Evolutionary conservation across 163 green algal species (phyloP), one percentile per base, ranked within the genome.

Genomic region (Scenedesmus sp.): DNA sequence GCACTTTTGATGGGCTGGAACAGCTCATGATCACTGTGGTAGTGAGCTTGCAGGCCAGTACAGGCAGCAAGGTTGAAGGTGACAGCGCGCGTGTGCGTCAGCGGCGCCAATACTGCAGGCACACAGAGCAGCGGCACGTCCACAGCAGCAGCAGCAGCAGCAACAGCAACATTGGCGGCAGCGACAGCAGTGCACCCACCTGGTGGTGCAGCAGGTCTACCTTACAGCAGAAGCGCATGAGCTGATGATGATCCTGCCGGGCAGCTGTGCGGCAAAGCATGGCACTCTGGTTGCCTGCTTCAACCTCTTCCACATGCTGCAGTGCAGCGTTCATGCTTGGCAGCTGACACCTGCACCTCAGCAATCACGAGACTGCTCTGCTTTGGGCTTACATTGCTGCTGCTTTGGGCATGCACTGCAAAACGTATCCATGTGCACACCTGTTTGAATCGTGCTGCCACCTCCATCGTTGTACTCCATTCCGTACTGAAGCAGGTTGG

Each of bases 1-100:
- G 56, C 53, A 88, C 83, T 56, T 79, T n/a, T 40, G 12, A 49
- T 80, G 30, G 83, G 83, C 53, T 88, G 83, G 10, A 88, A 53
- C 51, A 88, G 37, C 53, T 88, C 83, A 53, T 26, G 51, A 6
- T 70, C 35, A 12, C 49, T 89, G 65, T 89, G 83, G 61, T 82
- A 81, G 83, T 89, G 83, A 12, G 82, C 18, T 37, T 89, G 83
- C 15, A 81, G 33, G 83, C 56, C 83, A 43, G 40, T 61, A 26
- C 83, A 89, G 20, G 56, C 15, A 44, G 37, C 61, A 15, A 89
- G 35, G 10, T 81, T 89, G 83, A 89, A 82, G 40, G 42, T 26
- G 33, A 82, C 83, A 12, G 61, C 80, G 18, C 83, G 37, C 40
- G 24, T 79, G 40, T 68, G 40, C 5, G 78, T 37, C 18, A 59